A percentile compares a stretch with the other conserved stretches of the same genome.
Conservation (phyloP, 2,329 filamentous ascomycete genomes). For the Hypoxylon sp. region DNA sequence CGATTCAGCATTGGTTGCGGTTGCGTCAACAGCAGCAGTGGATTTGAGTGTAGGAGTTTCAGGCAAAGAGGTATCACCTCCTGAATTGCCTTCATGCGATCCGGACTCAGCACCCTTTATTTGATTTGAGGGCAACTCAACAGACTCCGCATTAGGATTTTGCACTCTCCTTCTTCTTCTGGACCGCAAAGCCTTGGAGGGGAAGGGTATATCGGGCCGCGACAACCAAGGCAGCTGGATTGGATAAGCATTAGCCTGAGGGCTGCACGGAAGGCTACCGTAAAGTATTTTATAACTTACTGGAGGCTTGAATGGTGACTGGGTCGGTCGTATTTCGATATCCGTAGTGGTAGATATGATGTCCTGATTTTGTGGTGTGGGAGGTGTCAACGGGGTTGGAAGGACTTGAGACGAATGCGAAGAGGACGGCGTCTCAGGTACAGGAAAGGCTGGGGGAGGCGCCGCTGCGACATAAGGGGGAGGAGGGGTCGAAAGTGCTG, state of each 20-base stretch:
- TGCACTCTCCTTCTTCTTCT: constrained; percentile 61
- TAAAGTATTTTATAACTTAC: constrained; percentile 59
- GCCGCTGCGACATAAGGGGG: constrained; percentile 61
- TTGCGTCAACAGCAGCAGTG: constrained; percentile 32
- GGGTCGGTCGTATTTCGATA: constrained; percentile 46
- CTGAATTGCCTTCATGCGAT: constrained; percentile 26
- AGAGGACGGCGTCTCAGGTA: constrained; percentile 68
- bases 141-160: constrained; percentile 56
- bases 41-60: constrained; percentile 43
- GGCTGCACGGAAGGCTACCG: constrained; percentile 5
- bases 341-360: constrained; percentile 49
- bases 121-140: constrained; percentile 62
- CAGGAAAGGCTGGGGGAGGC: constrained; percentile 60
- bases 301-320: constrained; percentile 62
- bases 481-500: constrained; percentile 68
- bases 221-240: constrained; percentile 72
- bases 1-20: constrained; percentile 16
- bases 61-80: constrained; percentile 46
- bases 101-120: constrained; percentile 53
- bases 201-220: constrained; percentile 66
- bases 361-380: constrained; percentile 60
- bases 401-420: constrained; percentile 62
- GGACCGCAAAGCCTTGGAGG: constrained; percentile 59
- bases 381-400: constrained; percentile 64
- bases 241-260: constrained; percentile 49